phyloP scores from a whole-genome alignment of 2,329 filamentous ascomycete genomes.

The Epichloe typhina region DNA sequence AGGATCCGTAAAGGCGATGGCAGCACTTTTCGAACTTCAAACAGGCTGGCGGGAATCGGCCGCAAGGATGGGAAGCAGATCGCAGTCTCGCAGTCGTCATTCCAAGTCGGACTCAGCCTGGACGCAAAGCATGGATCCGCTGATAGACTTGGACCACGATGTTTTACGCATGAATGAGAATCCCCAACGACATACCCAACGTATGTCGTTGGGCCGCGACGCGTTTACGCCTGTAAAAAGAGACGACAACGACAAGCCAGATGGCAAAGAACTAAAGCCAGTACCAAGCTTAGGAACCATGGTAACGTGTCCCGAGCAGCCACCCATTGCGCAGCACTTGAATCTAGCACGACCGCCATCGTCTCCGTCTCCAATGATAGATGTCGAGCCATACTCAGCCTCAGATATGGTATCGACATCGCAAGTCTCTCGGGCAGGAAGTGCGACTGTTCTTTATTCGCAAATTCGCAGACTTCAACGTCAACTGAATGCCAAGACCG shows the following conservation, averaged over 20 bases:
- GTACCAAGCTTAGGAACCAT: conserved; percentile 25
- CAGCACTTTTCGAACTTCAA: conserved; percentile 35
- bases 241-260: background rate
- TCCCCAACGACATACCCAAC: background rate
- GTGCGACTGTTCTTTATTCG: conserved; percentile 27
- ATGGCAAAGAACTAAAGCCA: conserved; percentile 4
- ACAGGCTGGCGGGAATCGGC: conserved; percentile 1
- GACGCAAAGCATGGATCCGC: background rate
- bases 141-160: background rate
- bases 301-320: conserved; percentile 22
- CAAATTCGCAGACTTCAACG: conserved; percentile 37
- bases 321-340: conserved; percentile 26
- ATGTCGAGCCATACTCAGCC: background rate
- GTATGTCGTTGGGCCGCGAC: background rate
- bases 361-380: conserved; percentile 11
- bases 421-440: conserved; percentile 10
- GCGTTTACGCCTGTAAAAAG: background rate
- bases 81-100: background rate
- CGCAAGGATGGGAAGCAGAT: background rate
- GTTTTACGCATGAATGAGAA: background rate
- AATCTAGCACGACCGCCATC: conserved; percentile 21
- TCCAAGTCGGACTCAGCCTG: conserved; percentile 6
- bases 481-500: conserved; percentile 30
- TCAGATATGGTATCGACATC: background rate
- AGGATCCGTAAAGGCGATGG: conserved; percentile 34